Evolutionary conservation across 2,329 filamentous ascomycete species (phyloP), one percentile per base, ranked within the genome.

Genomic region (Thielaviopsis populi): DNA sequence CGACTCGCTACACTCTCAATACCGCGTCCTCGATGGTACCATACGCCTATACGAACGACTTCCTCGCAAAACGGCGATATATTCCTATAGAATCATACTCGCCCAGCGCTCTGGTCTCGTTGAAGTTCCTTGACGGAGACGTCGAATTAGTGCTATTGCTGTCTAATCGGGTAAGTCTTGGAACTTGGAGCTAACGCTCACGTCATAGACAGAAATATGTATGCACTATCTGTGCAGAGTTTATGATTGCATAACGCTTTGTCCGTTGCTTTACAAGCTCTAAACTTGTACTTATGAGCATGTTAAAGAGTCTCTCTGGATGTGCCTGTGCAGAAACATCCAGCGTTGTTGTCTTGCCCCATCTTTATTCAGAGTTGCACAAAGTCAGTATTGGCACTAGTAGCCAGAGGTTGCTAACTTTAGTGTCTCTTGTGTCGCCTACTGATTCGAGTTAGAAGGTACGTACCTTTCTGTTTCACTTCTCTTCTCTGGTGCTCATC

Each of bases 301-400:
- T 46, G n/a, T n/a, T 15, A 1, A 46, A n/a, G 42, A 19, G 15
- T 27, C 17, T 17, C 11, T 17, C 50, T 10, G 13, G 7, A 7
- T 33, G 22, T 27, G 17, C 13, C 8, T 54, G 27, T n/a, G 15
- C 17, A 15, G 13, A 54, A 54, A n/a, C 15, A 8, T 10, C 50
- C 2, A 27, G 17, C n/a, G 8, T 43, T 43, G 61, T 58, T 41
- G 37, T 46, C 48, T 24, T 58, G 33, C 22, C 15, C 61, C 19
- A 30, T 43, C 11, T 58, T 54, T 33, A 43, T 61, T 30, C 33
- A 13, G 22, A 53, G 63, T 64, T 56, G 46, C 46, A 64, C 63
- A 64, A 64, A 54, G 24, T 17, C 22, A 61, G 6, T 62, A 40
- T n/a, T 56, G 19, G 30, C 48, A 33, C 48, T 42, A 27, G 42